Conservation (phyloP, 2,329 filamentous ascomycete species). For the Macrophomina pseudophaseolina region DNA sequence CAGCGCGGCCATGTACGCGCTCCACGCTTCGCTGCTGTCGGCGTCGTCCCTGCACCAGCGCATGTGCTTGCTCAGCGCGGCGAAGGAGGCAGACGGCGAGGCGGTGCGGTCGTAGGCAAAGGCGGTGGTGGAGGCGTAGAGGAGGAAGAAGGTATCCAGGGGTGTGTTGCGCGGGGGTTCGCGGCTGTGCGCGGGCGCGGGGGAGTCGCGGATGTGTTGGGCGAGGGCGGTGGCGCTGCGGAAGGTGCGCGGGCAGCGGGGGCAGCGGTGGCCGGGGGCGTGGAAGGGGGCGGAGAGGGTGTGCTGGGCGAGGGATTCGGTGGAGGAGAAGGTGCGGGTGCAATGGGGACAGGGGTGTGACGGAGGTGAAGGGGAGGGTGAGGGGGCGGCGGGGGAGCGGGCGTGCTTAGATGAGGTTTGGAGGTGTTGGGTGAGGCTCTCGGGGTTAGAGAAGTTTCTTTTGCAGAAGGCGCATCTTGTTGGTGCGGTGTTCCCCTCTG, state of each 20-base stretch:
- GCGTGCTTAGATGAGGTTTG: neutral
- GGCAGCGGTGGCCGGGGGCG: neutral
- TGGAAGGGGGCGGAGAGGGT: neutral
- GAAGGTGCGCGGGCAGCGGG: neutral
- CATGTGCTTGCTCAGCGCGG: neutral
- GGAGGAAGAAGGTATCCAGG: neutral
- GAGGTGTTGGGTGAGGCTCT: neutral
- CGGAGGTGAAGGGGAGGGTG: neutral
- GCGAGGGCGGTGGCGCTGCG: neutral
- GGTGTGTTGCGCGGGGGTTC: neutral
- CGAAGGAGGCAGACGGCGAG: neutral
- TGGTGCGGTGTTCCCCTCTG: too few species aligned
- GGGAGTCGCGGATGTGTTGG: neutral
- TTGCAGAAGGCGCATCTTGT: neutral
- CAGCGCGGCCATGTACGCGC: slow-evolving; percentile 28
- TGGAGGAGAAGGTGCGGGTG: neutral
- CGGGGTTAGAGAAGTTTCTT: neutral
- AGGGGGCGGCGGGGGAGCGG: neutral
- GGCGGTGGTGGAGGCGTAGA: neutral
- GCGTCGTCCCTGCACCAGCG: neutral
- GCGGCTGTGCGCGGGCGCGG: too few species aligned
- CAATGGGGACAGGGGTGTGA: neutral
- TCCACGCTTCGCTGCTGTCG: slow-evolving; percentile 20
- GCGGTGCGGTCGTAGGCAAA: neutral
- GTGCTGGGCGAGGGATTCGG: slow-evolving; percentile 3